Evolutionary conservation across 106 monocot species (phyloP).

Genomic region (Dioscorea zingiberensis): DNA sequence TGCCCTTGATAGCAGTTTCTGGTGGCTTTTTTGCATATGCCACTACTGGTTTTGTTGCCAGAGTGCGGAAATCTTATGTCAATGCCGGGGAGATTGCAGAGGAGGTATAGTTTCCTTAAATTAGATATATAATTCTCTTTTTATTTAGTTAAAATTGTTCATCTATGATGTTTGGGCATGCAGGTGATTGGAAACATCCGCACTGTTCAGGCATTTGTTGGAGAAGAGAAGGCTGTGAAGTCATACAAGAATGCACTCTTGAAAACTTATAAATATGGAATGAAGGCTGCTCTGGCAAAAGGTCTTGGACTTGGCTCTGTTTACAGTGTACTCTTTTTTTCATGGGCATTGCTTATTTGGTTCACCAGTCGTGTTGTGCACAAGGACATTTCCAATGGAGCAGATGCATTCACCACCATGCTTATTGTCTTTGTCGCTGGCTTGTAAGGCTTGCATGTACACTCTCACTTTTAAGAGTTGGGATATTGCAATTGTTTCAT

Average conservation of each 20-base stretch:
- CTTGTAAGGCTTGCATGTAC: constrained; percentile 19
- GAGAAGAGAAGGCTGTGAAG: constrained; percentile 35
- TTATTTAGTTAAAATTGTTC: too few species aligned
- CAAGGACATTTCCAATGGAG: constrained; percentile 34
- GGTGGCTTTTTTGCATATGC: constrained; percentile 29
- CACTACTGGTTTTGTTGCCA: constrained; percentile 18
- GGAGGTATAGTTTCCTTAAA: constrained; percentile 11
- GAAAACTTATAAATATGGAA: constrained; percentile 22
- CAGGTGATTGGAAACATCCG: constrained; percentile 32
- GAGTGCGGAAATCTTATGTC: constrained; percentile 30
- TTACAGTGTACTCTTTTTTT: constrained; percentile 26
- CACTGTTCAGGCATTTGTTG: constrained; percentile 34
- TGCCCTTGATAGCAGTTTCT: constrained; percentile 33
- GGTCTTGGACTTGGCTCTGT: constrained; percentile 34
- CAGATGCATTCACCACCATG: constrained; percentile 43
- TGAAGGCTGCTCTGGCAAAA: constrained; percentile 33
- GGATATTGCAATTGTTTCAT: too few species aligned
- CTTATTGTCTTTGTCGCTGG: constrained; percentile 38
- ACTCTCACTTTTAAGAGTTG: too few species aligned
- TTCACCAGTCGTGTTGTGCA: constrained; percentile 30
- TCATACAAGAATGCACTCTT: constrained; percentile 17
- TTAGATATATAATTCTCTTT: background rate
- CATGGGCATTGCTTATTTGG: constrained; percentile 48
- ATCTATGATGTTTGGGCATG: background rate
- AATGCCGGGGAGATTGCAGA: constrained; percentile 41